phyloP scores from a whole-genome alignment of 2,329 filamentous ascomycete genomes.

The Parasarocladium wereldwijsianum region DNA sequence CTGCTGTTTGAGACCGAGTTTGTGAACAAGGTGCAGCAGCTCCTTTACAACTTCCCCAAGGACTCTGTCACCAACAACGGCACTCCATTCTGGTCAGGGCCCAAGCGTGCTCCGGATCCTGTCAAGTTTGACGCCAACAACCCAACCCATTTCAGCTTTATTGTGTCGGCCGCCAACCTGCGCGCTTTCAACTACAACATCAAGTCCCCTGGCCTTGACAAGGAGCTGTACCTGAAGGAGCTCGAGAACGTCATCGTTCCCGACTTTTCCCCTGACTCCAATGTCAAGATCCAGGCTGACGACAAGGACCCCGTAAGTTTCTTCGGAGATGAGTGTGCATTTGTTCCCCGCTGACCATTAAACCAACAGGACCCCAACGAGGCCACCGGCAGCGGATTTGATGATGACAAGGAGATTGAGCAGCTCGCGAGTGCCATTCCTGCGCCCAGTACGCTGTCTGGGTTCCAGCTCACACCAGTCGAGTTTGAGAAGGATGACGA shows the following conservation, averaged over 20 bases:
- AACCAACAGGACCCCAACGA: slow-evolving; percentile 57
- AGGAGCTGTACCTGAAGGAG: slow-evolving; percentile 61
- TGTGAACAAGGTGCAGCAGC: slow-evolving; percentile 89
- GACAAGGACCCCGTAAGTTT: slow-evolving; percentile 70
- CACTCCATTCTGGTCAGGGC: slow-evolving; percentile 92
- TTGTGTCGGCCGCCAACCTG: slow-evolving; percentile 78
- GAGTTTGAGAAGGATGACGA: slow-evolving; percentile 99
- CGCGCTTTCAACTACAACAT: slow-evolving; percentile 98
- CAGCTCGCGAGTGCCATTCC: slow-evolving; percentile 61
- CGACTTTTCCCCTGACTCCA: slow-evolving; percentile 80
- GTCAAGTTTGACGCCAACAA: slow-evolving; percentile 80
- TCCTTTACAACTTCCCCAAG: slow-evolving; percentile 94
- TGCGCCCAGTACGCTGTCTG: slow-evolving; percentile 62
- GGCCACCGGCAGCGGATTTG: slow-evolving; percentile 38
- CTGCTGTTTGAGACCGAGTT: slow-evolving; percentile 86
- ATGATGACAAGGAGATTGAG: slow-evolving; percentile 64
- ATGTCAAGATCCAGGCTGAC: slow-evolving; percentile 91
- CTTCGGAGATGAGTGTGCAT: neutral
- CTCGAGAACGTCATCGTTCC: slow-evolving; percentile 89
- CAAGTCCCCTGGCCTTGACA: slow-evolving; percentile 58
- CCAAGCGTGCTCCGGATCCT: slow-evolving; percentile 87
- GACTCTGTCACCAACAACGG: slow-evolving; percentile 79
- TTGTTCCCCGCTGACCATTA: too few relatives aligned
- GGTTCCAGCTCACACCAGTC: slow-evolving; percentile 79
- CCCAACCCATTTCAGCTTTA: slow-evolving; percentile 73